Evolutionary conservation across 75 land plant genomes (phyloP), one percentile per base, ranked within the genome.

Genomic region (Adiantum capillusveneris): DNA sequence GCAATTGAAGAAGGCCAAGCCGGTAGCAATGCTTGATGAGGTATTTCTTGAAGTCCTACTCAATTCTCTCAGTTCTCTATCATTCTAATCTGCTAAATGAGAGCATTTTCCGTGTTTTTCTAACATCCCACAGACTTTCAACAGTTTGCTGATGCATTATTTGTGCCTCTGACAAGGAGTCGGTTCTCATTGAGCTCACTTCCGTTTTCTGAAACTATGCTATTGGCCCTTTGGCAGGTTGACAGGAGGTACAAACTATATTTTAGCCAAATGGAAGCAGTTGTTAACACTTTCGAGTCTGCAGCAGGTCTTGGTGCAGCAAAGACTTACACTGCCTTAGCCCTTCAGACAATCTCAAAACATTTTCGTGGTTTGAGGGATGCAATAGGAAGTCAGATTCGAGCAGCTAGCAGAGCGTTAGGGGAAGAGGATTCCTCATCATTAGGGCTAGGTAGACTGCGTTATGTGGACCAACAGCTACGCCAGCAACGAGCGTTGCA

Each of bases 11-110:
- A 89, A 85, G 67, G 69, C 80, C 56, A 86, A 83, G 70, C 75
- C 86, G 3, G 34, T 77, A 13, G 63, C 81, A 44, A 89, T 89
- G 87, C 84, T 89, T 50, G 85, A 89, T 57, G 95, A 89, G 95
- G 95, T 87, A 57, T 53, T 55, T 9, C 3, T 34, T 34, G n/a
- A n/a, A n/a, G n/a, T n/a, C n/a, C n/a, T n/a, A n/a, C n/a, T n/a
- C n/a, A n/a, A n/a, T n/a, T n/a, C n/a, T n/a, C n/a, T n/a, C n/a
- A n/a, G n/a, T n/a, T n/a, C n/a, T n/a, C n/a, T n/a, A n/a, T n/a
- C n/a, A n/a, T n/a, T n/a, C n/a, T n/a, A n/a, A n/a, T n/a, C n/a
- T n/a, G n/a, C n/a, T 12, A 43, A 43, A 43, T 12, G n/a, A n/a
- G n/a, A n/a, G n/a, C n/a, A n/a, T n/a, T n/a, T n/a, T n/a, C n/a